phyloP scores from a whole-genome alignment of 768 basidiomycete species.

The Guyanaporus albipodus region DNA sequence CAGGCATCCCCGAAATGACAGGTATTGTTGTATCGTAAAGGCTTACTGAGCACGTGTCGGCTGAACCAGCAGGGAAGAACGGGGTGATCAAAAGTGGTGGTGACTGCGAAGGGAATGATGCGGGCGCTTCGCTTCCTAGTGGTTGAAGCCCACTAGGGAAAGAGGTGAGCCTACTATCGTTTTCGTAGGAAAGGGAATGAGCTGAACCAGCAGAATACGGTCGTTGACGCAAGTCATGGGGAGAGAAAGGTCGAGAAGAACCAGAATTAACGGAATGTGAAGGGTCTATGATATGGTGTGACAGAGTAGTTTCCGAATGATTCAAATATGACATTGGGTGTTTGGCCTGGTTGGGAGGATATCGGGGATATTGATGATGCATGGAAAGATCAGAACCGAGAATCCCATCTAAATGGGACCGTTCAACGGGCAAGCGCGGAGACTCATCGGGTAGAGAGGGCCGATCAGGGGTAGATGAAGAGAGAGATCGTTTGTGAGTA shows the following conservation, averaged over 20 bases:
- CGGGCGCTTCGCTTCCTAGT: slow-evolving; percentile 3
- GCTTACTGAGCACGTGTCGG: slow-evolving; percentile 3
- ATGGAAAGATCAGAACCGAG: slow-evolving; percentile 8
- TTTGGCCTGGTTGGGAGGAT: slow-evolving; percentile 3
- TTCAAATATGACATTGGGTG: slow-evolving; percentile 18
- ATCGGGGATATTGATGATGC: slow-evolving; percentile 16
- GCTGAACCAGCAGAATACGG: slow-evolving; percentile 21
- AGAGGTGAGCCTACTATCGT: slow-evolving; percentile 6
- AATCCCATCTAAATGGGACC: slow-evolving; percentile 4
- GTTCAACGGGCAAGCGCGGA: slow-evolving; percentile 7
- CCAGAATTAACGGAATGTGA: slow-evolving; percentile 8
- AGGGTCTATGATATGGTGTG: slow-evolving; percentile 12
- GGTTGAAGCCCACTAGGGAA: slow-evolving; percentile 13
- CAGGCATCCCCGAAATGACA: slow-evolving; percentile 16
- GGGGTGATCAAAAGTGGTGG: slow-evolving; percentile 28
- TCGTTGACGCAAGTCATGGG: slow-evolving; percentile 10
- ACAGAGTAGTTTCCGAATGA: slow-evolving; percentile 7
- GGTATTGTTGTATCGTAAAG: slow-evolving; percentile 8
- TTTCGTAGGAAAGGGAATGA: slow-evolving; percentile 13
- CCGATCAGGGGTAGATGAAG: slow-evolving; percentile 15
- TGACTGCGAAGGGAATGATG: slow-evolving; percentile 18
- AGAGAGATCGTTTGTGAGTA: slow-evolving; percentile 30
- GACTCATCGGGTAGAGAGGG: slow-evolving; percentile 11
- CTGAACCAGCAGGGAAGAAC: slow-evolving; percentile 26
- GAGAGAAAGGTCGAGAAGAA: slow-evolving; percentile 7